A percentile compares a stretch with the other conserved stretches of the same genome.
phyloP scores from a whole-genome alignment of 495 filamentous ascomycete genomes.

The Hyaloscypha bicolor region DNA sequence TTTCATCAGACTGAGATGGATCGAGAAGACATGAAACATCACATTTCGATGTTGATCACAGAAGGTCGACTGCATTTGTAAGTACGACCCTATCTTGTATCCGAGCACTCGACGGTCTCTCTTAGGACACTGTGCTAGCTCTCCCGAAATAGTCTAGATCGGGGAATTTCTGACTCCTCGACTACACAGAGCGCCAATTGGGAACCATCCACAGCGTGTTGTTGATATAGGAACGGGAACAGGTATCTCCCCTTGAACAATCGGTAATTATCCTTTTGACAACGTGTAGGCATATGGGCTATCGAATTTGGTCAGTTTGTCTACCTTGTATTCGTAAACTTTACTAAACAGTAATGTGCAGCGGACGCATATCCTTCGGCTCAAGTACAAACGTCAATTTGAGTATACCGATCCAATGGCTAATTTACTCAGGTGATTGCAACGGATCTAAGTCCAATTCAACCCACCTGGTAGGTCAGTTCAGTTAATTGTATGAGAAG shows the following conservation, averaged over 20 bases:
- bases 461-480: neutral
- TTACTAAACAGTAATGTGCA: neutral
- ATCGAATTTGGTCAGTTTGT: neutral
- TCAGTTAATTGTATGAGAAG: neutral
- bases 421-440: neutral
- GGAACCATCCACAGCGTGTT: neutral
- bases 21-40: neutral
- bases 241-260: neutral
- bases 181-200: neutral
- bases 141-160: no score
- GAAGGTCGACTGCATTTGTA: neutral
- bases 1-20: neutral
- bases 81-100: neutral
- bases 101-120: neutral
- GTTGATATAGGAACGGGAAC: neutral
- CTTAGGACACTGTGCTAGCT: no score
- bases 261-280: neutral
- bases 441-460: neutral
- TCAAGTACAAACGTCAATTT: neutral
- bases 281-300: neutral
- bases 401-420: neutral
- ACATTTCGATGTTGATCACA: neutral
- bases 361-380: neutral
- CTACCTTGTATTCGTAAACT: neutral
- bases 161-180: no score